Conservation (phyloP, 164 flowering plant genomes). For the Stephania yunnanensis region DNA sequence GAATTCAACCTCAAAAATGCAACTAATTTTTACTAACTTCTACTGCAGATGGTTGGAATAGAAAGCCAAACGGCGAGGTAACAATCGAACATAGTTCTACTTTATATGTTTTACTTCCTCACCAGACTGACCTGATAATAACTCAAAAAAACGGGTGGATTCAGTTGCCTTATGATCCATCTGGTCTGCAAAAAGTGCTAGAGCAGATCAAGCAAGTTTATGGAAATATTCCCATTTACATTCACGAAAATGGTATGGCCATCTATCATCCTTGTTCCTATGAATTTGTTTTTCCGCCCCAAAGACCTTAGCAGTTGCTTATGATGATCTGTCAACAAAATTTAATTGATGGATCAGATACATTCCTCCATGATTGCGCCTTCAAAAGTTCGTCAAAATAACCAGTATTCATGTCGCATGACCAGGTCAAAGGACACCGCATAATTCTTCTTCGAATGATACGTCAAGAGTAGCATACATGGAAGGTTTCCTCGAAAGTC, state of each 20-base stretch:
- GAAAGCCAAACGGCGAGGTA: constrained; percentile 18
- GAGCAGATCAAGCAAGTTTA: constrained; percentile 52
- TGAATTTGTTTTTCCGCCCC: neutral
- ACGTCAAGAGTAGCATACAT: constrained; percentile 25
- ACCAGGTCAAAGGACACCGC: constrained; percentile 24
- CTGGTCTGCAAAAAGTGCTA: constrained; percentile 31
- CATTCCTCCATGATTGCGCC: no score
- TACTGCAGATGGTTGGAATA: constrained; percentile 11
- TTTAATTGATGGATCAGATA: no score
- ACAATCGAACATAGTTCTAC: neutral
- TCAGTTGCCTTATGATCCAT: constrained; percentile 29
- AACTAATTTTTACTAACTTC: neutral
- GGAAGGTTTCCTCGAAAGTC: constrained; percentile 25
- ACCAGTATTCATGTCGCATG: neutral
- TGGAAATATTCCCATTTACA: constrained; percentile 47
- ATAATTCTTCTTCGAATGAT: constrained; percentile 27
- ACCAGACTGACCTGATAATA: neutral
- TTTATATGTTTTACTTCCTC: neutral
- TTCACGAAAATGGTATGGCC: constrained; percentile 36
- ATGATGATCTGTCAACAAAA: neutral
- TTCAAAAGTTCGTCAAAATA: no score
- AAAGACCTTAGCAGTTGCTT: neutral
- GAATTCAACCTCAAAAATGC: no score
- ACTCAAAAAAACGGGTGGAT: constrained; percentile 8
- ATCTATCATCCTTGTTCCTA: neutral